Evolutionary conservation across 2,329 filamentous ascomycete species (phyloP), one percentile per base, ranked within the genome.

Genomic region (Stachybotrys chlorohalonatus): DNA sequence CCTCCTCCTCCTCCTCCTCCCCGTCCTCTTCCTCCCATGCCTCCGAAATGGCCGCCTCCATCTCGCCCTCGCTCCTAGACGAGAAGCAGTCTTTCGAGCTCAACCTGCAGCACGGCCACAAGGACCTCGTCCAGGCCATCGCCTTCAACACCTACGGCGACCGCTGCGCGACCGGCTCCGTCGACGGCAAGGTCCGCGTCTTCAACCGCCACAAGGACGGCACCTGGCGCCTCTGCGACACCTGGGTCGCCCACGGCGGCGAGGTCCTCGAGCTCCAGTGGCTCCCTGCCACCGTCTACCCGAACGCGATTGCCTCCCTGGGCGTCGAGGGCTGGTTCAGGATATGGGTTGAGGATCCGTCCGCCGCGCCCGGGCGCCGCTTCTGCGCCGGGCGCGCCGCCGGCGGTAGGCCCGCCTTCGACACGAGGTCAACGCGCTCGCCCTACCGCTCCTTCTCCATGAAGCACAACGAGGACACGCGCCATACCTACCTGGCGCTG

Each of bases 211-310:
- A 94, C 66, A 85, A 85, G 60, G 87, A 90, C 62, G 84, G 84
- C 47, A 76, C 82, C 55, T 96, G 91, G 90, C 80, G 83, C 52
- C 74, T 94, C 45, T 88, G 85, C 66, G 93, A 97, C 73, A 90
- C 84, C 55, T 96, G 92, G 90, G 84, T 82, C 51, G 93, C 90
- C 16, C 93, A 97, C 68, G 88, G 90, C 66, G 90, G 90, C 52
- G 91, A 96, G 71, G 87, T 97, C 58, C 78, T 91, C 57, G 90
- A 96, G 89, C 85, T 95, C 54, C 90, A 94, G 78, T 97, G 93
- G 92, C 89, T 95, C 55, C 90, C 91, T 1, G 89, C 91, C 0
- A 93, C 89, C 59, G 85, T 94, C 56, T 94, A 94, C 61, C 90
- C 83, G 45, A 85, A 94, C 66, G 83, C 95, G 63, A 77, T 97